phyloP scores from a whole-genome alignment of 192 early-diverging fungal species.

The Backusella mclennaniae region DNA sequence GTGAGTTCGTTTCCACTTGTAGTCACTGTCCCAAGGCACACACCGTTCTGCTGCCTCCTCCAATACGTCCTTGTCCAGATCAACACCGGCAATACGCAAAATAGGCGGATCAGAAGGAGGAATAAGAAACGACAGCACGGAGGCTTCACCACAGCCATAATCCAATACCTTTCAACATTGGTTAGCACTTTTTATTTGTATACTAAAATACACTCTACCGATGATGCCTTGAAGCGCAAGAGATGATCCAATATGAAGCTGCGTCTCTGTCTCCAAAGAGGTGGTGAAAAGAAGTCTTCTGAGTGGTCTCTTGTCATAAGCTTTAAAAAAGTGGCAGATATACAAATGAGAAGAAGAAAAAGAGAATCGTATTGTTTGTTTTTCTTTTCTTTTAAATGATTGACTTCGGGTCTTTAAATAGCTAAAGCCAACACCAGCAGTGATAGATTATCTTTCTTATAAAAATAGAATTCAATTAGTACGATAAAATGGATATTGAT shows the following conservation, averaged over 20 bases:
- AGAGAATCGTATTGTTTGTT: neutral
- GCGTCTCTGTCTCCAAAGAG: conserved; percentile 86
- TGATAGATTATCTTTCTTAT: no score
- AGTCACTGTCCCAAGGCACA: conserved; percentile 60
- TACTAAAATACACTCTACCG: neutral
- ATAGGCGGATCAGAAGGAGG: conserved; percentile 49
- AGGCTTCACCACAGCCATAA: conserved; percentile 85
- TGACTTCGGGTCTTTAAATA: no score
- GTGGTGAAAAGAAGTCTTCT: conserved; percentile 41
- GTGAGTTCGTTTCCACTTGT: conserved; percentile 54
- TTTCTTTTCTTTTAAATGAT: no score
- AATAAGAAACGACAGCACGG: conserved; percentile 65
- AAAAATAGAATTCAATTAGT: no score
- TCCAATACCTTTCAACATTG: conserved; percentile 67
- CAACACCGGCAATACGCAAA: conserved; percentile 66
- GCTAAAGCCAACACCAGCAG: no score
- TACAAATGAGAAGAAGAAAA: neutral
- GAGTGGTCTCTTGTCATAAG: neutral
- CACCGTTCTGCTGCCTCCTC: conserved; percentile 45
- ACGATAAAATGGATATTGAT: no score
- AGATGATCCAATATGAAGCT: conserved; percentile 55
- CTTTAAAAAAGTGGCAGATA: neutral
- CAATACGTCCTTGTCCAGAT: conserved; percentile 54
- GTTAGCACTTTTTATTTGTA: conserved; percentile 40
- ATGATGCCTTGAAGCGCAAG: neutral